A percentile compares a stretch with the other conserved stretches of the same genome.
Evolutionary conservation across 345 rosid species (phyloP).

Genomic region (Psidium friedrichsthalianum): DNA sequence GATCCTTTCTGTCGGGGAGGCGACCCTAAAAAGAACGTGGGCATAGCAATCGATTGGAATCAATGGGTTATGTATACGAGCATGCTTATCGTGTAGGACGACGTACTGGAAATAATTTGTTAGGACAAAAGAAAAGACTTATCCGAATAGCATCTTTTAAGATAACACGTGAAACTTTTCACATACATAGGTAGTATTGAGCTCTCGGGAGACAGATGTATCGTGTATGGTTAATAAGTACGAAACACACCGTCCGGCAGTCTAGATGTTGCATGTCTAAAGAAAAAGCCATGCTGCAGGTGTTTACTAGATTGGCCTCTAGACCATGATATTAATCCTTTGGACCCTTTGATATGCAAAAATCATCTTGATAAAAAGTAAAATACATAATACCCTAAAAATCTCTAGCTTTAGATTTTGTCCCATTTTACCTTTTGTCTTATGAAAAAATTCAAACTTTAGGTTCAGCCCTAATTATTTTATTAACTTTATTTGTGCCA

Average conservation of each 20-base stretch:
- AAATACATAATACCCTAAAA: no score
- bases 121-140: not conserved
- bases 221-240: not conserved
- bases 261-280: not conserved
- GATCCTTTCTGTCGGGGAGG: not conserved
- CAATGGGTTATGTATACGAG: fast-evolving
- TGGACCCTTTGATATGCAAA: not conserved
- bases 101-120: not conserved
- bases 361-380: no score
- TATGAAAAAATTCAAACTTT: no score
- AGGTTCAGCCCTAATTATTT: no score
- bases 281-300: not conserved
- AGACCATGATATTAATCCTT: not conserved
- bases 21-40: not conserved
- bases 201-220: not conserved
- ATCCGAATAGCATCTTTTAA: not conserved
- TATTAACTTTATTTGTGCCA: no score
- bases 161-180: not conserved
- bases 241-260: fast-evolving
- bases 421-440: no score
- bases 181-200: not conserved
- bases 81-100: not conserved
- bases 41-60: not conserved
- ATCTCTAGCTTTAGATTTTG: no score
- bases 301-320: not conserved